Evolutionary conservation across 257 asterid species (phyloP), one percentile per base, ranked within the genome.

Genomic region (Anisodus tanguticus): DNA sequence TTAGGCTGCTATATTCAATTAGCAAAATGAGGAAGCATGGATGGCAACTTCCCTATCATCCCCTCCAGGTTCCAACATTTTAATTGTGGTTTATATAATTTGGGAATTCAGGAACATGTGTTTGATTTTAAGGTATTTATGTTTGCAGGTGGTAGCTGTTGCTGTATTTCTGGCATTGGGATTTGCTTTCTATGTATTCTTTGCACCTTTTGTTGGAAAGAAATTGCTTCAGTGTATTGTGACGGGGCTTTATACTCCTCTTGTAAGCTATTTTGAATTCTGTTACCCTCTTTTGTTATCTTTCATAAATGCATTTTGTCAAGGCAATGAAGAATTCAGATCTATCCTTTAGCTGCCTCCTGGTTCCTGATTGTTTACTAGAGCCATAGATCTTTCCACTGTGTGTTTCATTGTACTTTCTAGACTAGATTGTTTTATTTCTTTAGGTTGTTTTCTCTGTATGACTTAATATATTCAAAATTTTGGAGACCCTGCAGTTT

Each of bases 41-140:
- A 80, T 97, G 99, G 99, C 95, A 97, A 88, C 99, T 97, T 87
- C 99, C 99, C 81, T 95, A 97, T 85, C 99, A 97, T 90, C 98
- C 99, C 85, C 95, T 97, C 85, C 99, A 97, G 98, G 99, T 95
- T 85, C 86, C 86, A 5, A 26, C 37, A 37, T 16, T 51, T 69
- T 70, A 49, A 55, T 26, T 26, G 17, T 13, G 54, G 26, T 31
- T 31, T 31, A 49, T 0, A 26, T 77, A 12, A 54, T 53, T 53
- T 55, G 69, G 43, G 59, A 55, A 62, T 26, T 78, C 59, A 62
- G 39, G 15, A 64, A 53, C 51, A 17, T 78, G 62, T 72, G 67
- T 79, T 82, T 62, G 85, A 86, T 79, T 79, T 82, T 79, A 58
- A 62, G 16, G 35, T 31, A 41, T 85, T 39, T 68, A 17, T 82